Conservation (phyloP, 2,329 filamentous ascomycete genomes). For the Fusarium redolens region DNA sequence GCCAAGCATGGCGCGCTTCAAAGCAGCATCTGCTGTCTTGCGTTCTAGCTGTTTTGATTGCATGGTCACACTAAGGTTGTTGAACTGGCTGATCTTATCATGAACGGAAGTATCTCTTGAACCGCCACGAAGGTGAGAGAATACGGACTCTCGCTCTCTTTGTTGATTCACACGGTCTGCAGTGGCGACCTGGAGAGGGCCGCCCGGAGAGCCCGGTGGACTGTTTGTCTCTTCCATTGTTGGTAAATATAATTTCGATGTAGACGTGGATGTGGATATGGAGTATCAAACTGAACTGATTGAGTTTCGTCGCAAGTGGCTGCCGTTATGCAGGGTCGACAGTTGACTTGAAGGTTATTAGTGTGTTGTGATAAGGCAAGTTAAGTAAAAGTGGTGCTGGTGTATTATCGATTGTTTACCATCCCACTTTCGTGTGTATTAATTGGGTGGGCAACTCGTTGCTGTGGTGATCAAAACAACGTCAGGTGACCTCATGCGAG, state of each 20-base stretch:
- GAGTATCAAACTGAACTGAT: neutral
- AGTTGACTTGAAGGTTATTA: conserved; percentile 29
- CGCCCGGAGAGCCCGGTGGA: conserved; percentile 65
- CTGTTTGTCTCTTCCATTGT: conserved; percentile 50
- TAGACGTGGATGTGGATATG: neutral
- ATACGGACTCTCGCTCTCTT: conserved; percentile 52
- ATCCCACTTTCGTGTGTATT: conserved; percentile 29
- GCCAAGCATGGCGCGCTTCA: conserved; percentile 74
- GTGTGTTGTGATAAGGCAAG: conserved; percentile 20
- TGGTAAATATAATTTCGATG: neutral
- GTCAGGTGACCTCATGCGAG: conserved; percentile 37
- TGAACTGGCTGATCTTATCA: conserved; percentile 78
- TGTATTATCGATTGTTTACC: conserved; percentile 41
- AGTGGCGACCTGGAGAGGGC: conserved; percentile 70
- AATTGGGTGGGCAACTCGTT: conserved; percentile 3
- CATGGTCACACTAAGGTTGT: conserved; percentile 71
- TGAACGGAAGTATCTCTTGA: conserved; percentile 70
- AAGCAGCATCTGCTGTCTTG: conserved; percentile 72
- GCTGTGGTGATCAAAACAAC: conserved; percentile 3
- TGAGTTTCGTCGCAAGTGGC: conserved; percentile 8
- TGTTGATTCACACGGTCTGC: conserved; percentile 72
- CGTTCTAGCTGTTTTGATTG: conserved; percentile 71
- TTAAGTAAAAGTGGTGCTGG: conserved; percentile 25
- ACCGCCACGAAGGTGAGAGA: conserved; percentile 52
- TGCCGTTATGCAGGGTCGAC: conserved; percentile 9